A percentile compares a stretch with the other conserved stretches of the same genome.
Evolutionary conservation across 176 grass and related monocot species (phyloP).

Genomic region (Thalia dealbata): DNA sequence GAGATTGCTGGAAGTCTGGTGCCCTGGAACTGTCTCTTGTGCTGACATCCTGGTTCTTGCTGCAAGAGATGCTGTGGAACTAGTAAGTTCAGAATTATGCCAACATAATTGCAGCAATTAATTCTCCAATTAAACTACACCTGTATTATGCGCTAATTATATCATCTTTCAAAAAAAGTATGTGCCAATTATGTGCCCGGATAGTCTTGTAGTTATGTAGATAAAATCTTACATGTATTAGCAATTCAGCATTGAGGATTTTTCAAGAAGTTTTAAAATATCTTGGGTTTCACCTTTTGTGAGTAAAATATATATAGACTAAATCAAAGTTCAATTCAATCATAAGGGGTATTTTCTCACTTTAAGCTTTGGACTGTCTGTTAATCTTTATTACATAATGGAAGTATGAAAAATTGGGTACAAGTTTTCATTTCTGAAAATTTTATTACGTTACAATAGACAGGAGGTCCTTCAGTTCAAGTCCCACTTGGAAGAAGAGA

Average conservation of each 20-base stretch:
- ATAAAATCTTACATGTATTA: too few relatives aligned
- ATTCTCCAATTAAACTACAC: background rate
- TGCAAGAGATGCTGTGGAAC: constrained; percentile 65
- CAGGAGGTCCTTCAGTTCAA: constrained; percentile 58
- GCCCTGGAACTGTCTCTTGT: constrained; percentile 77
- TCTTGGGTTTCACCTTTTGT: too few relatives aligned
- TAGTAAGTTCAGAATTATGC: constrained; percentile 37
- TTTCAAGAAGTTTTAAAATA: too few relatives aligned
- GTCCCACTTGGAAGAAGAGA: constrained; percentile 56
- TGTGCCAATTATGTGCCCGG: background rate
- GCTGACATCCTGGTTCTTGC: constrained; percentile 83
- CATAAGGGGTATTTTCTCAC: background rate
- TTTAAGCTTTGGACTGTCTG: background rate
- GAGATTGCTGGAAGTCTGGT: constrained; percentile 60
- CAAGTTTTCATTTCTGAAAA: too few relatives aligned
- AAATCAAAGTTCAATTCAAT: too few relatives aligned
- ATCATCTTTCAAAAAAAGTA: too few relatives aligned
- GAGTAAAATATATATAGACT: too few relatives aligned
- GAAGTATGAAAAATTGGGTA: background rate
- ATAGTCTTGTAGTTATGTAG: background rate
- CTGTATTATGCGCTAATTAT: background rate
- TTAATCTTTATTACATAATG: background rate
- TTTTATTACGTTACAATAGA: constrained; percentile 25
- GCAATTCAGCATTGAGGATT: too few relatives aligned
- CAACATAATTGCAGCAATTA: background rate